These are phyloP conservation scores for Aspergillus sclerotiicarbonarius DNA, from an alignment of 495 filamentous ascomycete genomes.

Conservation along the genomic window DNA sequence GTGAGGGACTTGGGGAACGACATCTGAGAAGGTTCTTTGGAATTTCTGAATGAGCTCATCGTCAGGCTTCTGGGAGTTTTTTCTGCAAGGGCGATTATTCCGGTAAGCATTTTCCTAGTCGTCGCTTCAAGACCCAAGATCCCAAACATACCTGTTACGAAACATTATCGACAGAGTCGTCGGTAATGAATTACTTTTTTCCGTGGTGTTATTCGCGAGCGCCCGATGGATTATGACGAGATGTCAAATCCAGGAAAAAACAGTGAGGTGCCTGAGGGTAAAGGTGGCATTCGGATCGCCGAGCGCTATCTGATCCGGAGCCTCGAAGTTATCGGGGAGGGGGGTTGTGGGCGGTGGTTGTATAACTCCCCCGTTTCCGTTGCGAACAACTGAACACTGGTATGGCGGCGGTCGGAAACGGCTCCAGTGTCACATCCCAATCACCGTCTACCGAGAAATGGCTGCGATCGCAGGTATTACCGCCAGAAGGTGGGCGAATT, in stretches of 20 bases:
- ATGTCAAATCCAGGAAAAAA: slow-evolving; percentile 1
- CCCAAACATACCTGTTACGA: slow-evolving; percentile 39
- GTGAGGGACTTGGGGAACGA: slow-evolving; percentile 37
- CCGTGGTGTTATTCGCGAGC: background rate
- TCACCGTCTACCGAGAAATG: background rate
- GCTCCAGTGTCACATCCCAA: slow-evolving; percentile 1
- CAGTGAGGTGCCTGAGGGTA: background rate
- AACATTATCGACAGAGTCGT: slow-evolving; percentile 30
- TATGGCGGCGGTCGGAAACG: background rate
- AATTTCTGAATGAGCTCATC: slow-evolving; percentile 83
- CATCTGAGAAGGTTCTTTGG: slow-evolving; percentile 72
- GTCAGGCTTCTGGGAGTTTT: slow-evolving; percentile 81
- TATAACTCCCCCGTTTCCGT: background rate
- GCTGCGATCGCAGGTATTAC: background rate
- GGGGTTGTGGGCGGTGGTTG: background rate
- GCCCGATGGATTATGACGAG: background rate
- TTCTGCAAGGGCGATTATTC: slow-evolving; percentile 45
- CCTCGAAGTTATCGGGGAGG: background rate
- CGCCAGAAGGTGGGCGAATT: background rate
- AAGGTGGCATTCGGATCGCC: slow-evolving; percentile 12
- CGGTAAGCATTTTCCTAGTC: slow-evolving; percentile 9
- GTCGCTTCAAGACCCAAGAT: background rate
- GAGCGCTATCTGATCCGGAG: background rate
- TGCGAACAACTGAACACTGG: background rate
- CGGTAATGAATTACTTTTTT: background rate